phyloP scores from a whole-genome alignment of 192 early-diverging fungal genomes.

The Backusella liffmaniae region DNA sequence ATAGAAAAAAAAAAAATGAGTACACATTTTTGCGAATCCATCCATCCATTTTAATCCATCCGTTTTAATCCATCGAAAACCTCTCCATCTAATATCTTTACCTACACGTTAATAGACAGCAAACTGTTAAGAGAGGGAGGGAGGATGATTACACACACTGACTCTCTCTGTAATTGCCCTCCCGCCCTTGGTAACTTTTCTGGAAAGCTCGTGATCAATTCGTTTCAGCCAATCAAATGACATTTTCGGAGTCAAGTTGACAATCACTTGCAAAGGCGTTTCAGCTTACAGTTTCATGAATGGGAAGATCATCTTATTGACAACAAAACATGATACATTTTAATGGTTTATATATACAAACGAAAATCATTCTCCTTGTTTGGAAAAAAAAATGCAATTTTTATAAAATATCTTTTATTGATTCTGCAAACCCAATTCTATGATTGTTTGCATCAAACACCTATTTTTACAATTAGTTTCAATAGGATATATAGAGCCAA shows the following conservation, averaged over 20 bases:
- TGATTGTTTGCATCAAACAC: constrained; percentile 25
- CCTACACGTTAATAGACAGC: constrained; percentile 19
- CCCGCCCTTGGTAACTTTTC: background rate
- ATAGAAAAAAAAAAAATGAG: background rate
- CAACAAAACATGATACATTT: background rate
- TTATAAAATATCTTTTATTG: constrained; percentile 1
- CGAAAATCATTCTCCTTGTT: background rate
- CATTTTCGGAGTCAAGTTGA: background rate
- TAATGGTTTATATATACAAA: background rate
- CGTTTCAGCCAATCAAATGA: background rate
- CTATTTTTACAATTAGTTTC: background rate
- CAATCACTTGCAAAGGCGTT: background rate
- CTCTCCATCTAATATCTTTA: background rate
- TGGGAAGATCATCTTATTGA: background rate
- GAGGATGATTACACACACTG: background rate
- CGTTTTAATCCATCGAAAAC: constrained; percentile 3
- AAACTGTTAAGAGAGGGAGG: constrained; percentile 17
- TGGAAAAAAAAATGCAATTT: background rate
- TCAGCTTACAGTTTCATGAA: background rate
- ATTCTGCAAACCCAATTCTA: constrained; percentile 21
- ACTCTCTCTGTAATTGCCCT: background rate
- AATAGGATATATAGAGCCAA: no score
- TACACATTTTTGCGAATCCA: background rate
- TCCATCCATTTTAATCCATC: constrained; percentile 27
- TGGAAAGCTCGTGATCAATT: background rate